phyloP scores from a whole-genome alignment of 106 monocot species.

The Phalaenopsis equestris region DNA sequence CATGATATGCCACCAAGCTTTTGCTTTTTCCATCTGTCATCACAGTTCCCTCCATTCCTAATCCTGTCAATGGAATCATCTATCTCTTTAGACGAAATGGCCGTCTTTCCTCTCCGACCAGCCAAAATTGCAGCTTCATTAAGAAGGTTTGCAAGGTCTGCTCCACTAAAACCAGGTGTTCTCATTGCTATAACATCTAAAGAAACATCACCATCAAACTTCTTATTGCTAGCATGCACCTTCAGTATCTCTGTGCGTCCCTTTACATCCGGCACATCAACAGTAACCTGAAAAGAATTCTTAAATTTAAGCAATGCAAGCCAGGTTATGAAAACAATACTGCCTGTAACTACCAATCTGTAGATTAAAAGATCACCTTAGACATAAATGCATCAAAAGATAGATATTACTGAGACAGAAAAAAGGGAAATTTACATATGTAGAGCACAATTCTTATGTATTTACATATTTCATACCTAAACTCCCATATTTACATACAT shows the following conservation, averaged over 20 bases:
- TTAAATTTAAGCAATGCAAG: background rate
- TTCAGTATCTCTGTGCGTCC: slow-evolving; percentile 96
- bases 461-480: no score
- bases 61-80: slow-evolving; percentile 98
- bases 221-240: slow-evolving; percentile 87
- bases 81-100: slow-evolving; percentile 91
- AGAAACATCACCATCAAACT: slow-evolving; percentile 74
- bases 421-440: background rate
- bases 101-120: slow-evolving; percentile 77
- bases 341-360: background rate
- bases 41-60: slow-evolving; percentile 96
- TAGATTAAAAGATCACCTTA: background rate
- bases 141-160: slow-evolving; percentile 94
- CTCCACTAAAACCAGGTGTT: slow-evolving; percentile 98
- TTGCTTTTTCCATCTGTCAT: slow-evolving; percentile 99
- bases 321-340: background rate
- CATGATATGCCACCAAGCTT: slow-evolving; percentile 93
- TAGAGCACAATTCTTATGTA: no score
- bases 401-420: background rate
- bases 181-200: slow-evolving; percentile 96
- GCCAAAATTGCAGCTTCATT: slow-evolving; percentile 98
- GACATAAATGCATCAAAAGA: background rate
- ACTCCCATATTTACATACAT: no score
- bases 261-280: slow-evolving; percentile 97
- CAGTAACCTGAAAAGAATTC: slow-evolving; percentile 48